These are phyloP conservation scores for Moringa oleifera DNA, from an alignment of 345 rosid species.

Conservation along the genomic window DNA sequence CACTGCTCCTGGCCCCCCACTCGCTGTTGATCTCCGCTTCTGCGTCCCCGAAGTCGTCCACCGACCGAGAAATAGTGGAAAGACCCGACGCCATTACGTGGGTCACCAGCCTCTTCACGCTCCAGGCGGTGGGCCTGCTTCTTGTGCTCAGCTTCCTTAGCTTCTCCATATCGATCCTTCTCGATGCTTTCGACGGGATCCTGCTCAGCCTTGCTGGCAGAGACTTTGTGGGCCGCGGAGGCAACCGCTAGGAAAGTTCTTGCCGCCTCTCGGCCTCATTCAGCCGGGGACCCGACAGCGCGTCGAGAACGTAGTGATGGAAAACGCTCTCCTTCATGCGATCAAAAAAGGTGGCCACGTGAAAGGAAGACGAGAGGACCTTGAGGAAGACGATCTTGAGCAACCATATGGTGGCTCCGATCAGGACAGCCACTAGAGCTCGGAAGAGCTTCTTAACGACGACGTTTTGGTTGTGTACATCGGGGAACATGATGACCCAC, in stretches of 20 bases:
- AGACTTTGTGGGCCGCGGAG: conserved; percentile 21
- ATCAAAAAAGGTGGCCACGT: conserved; percentile 52
- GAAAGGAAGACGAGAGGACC: conserved; percentile 50
- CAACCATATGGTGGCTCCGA: conserved; percentile 52
- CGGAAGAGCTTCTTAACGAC: conserved; percentile 26
- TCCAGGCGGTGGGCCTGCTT: conserved; percentile 45
- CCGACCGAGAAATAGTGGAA: conserved; percentile 41
- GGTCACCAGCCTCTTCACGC: conserved; percentile 40
- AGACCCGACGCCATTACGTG: conserved; percentile 39
- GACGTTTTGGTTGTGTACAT: conserved; percentile 27
- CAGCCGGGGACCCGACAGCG: conserved; percentile 43
- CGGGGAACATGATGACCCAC: conserved; percentile 27
- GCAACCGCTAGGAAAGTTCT: too few relatives aligned
- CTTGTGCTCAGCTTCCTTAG: conserved; percentile 36
- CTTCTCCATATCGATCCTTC: conserved; percentile 47
- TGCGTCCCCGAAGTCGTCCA: conserved; percentile 36
- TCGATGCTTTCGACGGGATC: not conserved
- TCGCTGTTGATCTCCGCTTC: conserved; percentile 45
- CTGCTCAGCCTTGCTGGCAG: conserved; percentile 24
- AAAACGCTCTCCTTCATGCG: conserved; percentile 60
- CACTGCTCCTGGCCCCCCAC: conserved; percentile 45
- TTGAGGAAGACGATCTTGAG: conserved; percentile 45
- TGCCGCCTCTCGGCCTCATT: conserved; percentile 21
- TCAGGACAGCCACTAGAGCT: conserved; percentile 29
- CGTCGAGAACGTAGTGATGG: conserved; percentile 43